These are phyloP conservation scores for Filobasidium wieringae DNA, from an alignment of 768 basidiomycete species.

Conservation along the genomic window DNA sequence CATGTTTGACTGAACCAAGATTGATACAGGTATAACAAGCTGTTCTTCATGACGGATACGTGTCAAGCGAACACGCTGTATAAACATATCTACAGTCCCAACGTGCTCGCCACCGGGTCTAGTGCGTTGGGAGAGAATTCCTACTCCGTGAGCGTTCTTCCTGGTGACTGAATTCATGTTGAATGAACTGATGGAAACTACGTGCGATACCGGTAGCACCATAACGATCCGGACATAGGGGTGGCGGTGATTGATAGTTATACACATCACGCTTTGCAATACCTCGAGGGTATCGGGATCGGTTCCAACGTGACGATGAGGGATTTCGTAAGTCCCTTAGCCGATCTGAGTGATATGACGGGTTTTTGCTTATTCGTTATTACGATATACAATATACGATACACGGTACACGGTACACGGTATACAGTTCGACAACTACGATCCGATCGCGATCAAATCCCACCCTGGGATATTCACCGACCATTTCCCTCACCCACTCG, in stretches of 20 bases:
- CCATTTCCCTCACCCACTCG: slow-evolving; percentile 58
- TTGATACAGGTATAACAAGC: slow-evolving; percentile 71
- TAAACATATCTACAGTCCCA: slow-evolving; percentile 81
- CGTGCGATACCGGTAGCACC: slow-evolving; percentile 49
- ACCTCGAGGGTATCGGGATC: slow-evolving; percentile 85
- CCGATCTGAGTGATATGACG: not conserved
- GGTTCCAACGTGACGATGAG: slow-evolving; percentile 67
- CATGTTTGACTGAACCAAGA: not conserved
- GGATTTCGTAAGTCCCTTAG: slow-evolving; percentile 57
- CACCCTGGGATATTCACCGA: slow-evolving; percentile 76
- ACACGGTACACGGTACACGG: not conserved
- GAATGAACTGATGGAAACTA: slow-evolving; percentile 3
- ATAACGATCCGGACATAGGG: slow-evolving; percentile 86
- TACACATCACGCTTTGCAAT: slow-evolving; percentile 82
- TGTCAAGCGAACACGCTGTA: slow-evolving; percentile 97
- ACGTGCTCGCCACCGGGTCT: slow-evolving; percentile 82
- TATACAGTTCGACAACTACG: slow-evolving; percentile 67
- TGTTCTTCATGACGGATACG: slow-evolving; percentile 96
- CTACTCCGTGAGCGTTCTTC: slow-evolving; percentile 57
- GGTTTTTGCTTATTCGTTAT: no score
- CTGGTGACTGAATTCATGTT: not conserved
- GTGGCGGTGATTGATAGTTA: slow-evolving; percentile 91
- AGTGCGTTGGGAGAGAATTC: slow-evolving; percentile 76
- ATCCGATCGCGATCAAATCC: slow-evolving; percentile 62
- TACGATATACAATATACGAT: not conserved